These are phyloP conservation scores for Vigna trinervia DNA, from an alignment of 306 rosid species.

Conservation along the genomic window DNA sequence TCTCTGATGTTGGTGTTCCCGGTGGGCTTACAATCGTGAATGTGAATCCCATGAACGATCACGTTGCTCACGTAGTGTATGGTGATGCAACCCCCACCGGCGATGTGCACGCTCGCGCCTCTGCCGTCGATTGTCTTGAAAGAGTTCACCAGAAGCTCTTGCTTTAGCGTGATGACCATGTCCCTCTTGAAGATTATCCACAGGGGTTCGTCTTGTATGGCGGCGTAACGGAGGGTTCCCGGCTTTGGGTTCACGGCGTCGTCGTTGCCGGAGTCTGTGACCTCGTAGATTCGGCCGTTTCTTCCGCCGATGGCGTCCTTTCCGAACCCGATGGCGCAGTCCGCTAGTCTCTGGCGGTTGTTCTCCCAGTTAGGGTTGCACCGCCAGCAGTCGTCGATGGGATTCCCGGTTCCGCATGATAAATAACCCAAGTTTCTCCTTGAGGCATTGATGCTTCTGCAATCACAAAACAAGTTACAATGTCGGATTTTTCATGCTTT, in stretches of 20 bases:
- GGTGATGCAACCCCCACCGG: slow-evolving; percentile 77
- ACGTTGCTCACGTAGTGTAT: slow-evolving; percentile 74
- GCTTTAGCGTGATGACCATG: slow-evolving; percentile 68
- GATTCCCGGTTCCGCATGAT: slow-evolving; percentile 84
- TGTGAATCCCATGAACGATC: slow-evolving; percentile 80
- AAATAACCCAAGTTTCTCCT: slow-evolving; percentile 78
- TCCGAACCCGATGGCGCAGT: slow-evolving; percentile 90
- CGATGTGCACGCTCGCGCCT: slow-evolving; percentile 89
- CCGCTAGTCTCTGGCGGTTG: slow-evolving; percentile 80
- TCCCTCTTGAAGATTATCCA: slow-evolving; percentile 91
- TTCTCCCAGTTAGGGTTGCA: slow-evolving; percentile 77
- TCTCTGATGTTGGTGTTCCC: slow-evolving; percentile 68
- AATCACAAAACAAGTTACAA: slow-evolving; percentile 1
- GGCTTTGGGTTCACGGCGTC: slow-evolving; percentile 72
- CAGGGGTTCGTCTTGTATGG: slow-evolving; percentile 84
- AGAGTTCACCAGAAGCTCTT: slow-evolving; percentile 84
- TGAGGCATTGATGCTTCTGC: slow-evolving; percentile 74
- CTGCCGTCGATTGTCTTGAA: slow-evolving; percentile 92
- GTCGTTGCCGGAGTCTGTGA: slow-evolving; percentile 73
- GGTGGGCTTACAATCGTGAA: slow-evolving; percentile 80
- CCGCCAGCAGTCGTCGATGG: slow-evolving; percentile 93
- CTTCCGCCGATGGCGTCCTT: slow-evolving; percentile 82
- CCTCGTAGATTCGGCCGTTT: slow-evolving; percentile 69
- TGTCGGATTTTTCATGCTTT: not conserved
- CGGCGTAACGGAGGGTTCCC: slow-evolving; percentile 74